These are phyloP conservation scores for Polychaeton citri DNA, from an alignment of 2,329 filamentous ascomycete species.

Conservation along the genomic window DNA sequence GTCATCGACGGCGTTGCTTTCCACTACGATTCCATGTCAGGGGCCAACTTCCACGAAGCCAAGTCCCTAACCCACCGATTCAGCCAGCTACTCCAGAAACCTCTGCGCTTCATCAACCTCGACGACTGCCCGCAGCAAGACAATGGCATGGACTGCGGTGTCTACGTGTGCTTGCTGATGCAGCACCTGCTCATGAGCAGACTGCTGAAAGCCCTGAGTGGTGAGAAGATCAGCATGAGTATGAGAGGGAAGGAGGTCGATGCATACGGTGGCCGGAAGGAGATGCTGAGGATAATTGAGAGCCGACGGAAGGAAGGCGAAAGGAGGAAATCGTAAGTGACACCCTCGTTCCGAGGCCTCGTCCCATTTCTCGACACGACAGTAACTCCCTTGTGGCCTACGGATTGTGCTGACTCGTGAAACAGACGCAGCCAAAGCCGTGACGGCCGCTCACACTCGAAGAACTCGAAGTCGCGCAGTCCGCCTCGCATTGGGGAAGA, in stretches of 20 bases:
- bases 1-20: constrained; percentile 84
- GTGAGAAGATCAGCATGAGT: constrained; percentile 87
- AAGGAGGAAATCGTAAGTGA: constrained; percentile 64
- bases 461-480: constrained; percentile 10
- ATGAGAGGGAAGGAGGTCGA: constrained; percentile 77
- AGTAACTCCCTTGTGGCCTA: background rate
- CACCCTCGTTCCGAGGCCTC: too few species aligned
- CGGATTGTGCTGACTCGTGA: constrained; percentile 2
- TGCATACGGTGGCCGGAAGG: constrained; percentile 65
- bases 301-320: constrained; percentile 77
- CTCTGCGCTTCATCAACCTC: constrained; percentile 65
- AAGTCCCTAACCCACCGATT: constrained; percentile 56
- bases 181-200: constrained; percentile 78
- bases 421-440: constrained; percentile 11
- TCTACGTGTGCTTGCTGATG: constrained; percentile 94
- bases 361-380: background rate
- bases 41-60: constrained; percentile 64
- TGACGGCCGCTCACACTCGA: constrained; percentile 1
- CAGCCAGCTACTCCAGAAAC: constrained; percentile 50
- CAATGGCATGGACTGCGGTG: constrained; percentile 85
- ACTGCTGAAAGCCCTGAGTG: constrained; percentile 63
- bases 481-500: constrained; percentile 16
- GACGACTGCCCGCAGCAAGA: constrained; percentile 81
- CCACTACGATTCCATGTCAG: constrained; percentile 82
- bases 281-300: constrained; percentile 85